Conservation (phyloP, 1,139 yeast species). For the Citeromyces siamensis region DNA sequence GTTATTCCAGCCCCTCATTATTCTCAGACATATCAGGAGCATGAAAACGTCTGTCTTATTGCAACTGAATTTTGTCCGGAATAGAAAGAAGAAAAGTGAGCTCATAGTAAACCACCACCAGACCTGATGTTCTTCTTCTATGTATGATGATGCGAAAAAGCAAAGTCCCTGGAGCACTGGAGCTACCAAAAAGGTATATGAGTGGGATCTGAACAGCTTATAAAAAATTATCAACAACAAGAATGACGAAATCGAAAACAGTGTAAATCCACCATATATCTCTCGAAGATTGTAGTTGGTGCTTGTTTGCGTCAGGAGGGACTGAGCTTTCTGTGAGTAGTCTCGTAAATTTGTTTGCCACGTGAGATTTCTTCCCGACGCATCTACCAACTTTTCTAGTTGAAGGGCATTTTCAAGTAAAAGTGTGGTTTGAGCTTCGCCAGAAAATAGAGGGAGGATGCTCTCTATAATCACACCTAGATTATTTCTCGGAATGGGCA, state of each 20-base stretch:
- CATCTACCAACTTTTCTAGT: constrained; percentile 23
- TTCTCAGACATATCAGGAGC: constrained; percentile 33
- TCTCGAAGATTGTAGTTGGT: constrained; percentile 56
- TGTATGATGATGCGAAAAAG: constrained; percentile 80
- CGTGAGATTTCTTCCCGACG: constrained; percentile 6
- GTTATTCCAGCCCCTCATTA: constrained; percentile 78
- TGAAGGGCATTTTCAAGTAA: constrained; percentile 54
- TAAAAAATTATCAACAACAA: constrained; percentile 14
- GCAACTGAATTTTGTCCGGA: neutral
- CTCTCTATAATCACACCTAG: constrained; percentile 61
- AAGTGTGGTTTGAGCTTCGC: constrained; percentile 25
- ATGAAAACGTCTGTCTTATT: constrained; percentile 15
- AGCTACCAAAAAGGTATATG: constrained; percentile 18
- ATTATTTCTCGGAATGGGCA: constrained; percentile 81
- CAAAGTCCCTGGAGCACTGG: constrained; percentile 37
- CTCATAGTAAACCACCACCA: constrained; percentile 65
- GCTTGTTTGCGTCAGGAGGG: constrained; percentile 46
- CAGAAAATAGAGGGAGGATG: constrained; percentile 34
- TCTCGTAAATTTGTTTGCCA: constrained; percentile 19
- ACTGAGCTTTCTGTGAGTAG: constrained; percentile 40
- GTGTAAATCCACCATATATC: constrained; percentile 33
- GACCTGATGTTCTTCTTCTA: constrained; percentile 94
- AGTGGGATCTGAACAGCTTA: constrained; percentile 4
- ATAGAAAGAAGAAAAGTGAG: constrained; percentile 10
- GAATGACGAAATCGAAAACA: constrained; percentile 20